Evolutionary conservation across 305 asterid species (phyloP).

Genomic region (Rubia tinctorum): DNA sequence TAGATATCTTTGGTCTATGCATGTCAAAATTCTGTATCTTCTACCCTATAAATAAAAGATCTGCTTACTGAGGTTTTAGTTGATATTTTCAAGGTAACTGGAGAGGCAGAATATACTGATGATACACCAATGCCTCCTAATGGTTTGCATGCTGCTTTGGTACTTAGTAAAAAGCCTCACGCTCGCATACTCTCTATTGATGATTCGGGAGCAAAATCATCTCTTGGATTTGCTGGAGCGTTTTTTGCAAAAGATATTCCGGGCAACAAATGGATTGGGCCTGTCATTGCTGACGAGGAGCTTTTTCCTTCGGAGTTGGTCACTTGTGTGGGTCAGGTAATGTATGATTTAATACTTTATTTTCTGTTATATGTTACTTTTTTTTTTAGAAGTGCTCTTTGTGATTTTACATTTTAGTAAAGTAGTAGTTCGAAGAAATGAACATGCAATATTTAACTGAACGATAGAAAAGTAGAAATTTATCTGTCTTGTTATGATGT

Average conservation of each 20-base stretch:
- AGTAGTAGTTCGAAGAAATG: too few relatives aligned
- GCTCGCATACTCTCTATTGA: conserved; percentile 77
- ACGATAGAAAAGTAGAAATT: background rate
- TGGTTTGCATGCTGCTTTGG: conserved; percentile 68
- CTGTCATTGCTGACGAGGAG: conserved; percentile 72
- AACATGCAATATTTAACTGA: background rate
- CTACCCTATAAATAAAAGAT: conserved; percentile 2
- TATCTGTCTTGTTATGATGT: background rate
- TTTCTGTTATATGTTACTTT: background rate
- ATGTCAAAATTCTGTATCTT: background rate
- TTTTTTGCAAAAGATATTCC: conserved; percentile 78
- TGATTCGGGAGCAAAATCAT: conserved; percentile 65
- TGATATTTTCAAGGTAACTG: conserved; percentile 84
- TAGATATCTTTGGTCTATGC: background rate
- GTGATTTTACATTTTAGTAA: background rate
- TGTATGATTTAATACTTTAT: background rate
- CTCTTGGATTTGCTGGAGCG: conserved; percentile 77
- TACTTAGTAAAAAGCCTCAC: conserved; percentile 88
- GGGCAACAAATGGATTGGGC: conserved; percentile 59
- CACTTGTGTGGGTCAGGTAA: conserved; percentile 96
- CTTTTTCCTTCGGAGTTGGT: conserved; percentile 75
- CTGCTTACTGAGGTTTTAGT: conserved; percentile 17
- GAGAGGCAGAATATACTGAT: conserved; percentile 98
- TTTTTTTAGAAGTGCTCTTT: background rate
- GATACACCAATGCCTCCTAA: conserved; percentile 89